These are phyloP conservation scores for Platanus orientalis DNA, from an alignment of 164 flowering plant species.

Conservation along the genomic window DNA sequence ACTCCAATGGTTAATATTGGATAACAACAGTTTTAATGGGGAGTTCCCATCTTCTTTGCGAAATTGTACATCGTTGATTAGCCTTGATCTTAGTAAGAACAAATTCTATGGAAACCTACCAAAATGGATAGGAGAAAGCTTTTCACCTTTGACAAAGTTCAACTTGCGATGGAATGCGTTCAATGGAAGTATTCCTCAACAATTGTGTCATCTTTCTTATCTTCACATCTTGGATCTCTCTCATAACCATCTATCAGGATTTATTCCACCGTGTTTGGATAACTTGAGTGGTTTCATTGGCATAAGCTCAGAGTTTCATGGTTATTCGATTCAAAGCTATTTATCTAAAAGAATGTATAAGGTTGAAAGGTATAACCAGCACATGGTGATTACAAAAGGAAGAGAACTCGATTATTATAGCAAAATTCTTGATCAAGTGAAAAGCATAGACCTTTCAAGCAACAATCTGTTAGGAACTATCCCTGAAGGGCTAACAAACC, in stretches of 20 bases:
- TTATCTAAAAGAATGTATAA: no score
- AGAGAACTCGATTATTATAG: no score
- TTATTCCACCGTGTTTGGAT: not conserved
- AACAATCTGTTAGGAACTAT: no score
- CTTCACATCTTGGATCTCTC: not conserved
- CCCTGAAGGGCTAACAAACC: not conserved
- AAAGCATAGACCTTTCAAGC: not conserved
- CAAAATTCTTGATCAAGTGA: no score
- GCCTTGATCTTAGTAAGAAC: slow-evolving; percentile 25
- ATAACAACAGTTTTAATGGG: not conserved
- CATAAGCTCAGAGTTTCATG: no score
- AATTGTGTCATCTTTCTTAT: not conserved
- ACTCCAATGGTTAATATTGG: not conserved
- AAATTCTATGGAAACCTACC: slow-evolving; percentile 25
- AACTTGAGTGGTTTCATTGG: not conserved
- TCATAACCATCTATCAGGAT: not conserved
- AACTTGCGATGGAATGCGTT: not conserved
- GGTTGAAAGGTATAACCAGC: no score
- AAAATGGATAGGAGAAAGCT: slow-evolving; percentile 13
- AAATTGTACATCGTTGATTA: slow-evolving; percentile 9
- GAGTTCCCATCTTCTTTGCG: not conserved
- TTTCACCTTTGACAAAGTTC: not conserved
- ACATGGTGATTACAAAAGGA: no score
- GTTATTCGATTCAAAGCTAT: no score
- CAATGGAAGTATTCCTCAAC: not conserved